phyloP scores from a whole-genome alignment of 345 rosid genomes.

The Syzygium jambos region DNA sequence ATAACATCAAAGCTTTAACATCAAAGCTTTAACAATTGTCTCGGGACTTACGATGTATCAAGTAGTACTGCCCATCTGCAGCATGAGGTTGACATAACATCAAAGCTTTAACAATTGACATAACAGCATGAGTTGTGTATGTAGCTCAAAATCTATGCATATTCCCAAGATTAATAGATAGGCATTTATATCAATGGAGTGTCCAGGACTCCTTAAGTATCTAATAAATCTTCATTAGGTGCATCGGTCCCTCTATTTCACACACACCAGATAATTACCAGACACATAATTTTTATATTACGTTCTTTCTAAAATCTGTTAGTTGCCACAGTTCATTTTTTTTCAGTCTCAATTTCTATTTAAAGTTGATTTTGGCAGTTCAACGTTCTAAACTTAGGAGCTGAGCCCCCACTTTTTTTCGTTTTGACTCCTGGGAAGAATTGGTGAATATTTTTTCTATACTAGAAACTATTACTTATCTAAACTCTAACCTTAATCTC shows the following conservation, averaged over 20 bases:
- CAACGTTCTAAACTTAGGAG: background rate
- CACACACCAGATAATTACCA: background rate
- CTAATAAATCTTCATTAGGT: rapidly evolving
- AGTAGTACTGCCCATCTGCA: no score
- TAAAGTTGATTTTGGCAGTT: background rate
- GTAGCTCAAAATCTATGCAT: background rate
- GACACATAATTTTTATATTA: background rate
- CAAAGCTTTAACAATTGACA: no score
- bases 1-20: no score
- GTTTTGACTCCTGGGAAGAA: rapidly evolving
- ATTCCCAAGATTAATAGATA: background rate
- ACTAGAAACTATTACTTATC: background rate
- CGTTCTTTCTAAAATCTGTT: background rate
- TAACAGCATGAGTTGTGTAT: no score
- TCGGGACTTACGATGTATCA: no score
- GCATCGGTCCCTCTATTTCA: rapidly evolving
- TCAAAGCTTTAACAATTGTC: no score
- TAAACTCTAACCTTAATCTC: background rate
- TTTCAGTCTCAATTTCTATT: background rate
- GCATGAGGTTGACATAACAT: no score
- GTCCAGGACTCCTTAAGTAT: background rate
- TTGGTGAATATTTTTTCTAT: background rate
- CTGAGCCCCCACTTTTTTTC: background rate
- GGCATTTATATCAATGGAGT: background rate
- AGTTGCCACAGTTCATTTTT: background rate